Percentiles rank a stretch among this genome's conserved stretches.
phyloP scores from a whole-genome alignment of 495 filamentous ascomycete genomes.

The Penicillium paxilli region DNA sequence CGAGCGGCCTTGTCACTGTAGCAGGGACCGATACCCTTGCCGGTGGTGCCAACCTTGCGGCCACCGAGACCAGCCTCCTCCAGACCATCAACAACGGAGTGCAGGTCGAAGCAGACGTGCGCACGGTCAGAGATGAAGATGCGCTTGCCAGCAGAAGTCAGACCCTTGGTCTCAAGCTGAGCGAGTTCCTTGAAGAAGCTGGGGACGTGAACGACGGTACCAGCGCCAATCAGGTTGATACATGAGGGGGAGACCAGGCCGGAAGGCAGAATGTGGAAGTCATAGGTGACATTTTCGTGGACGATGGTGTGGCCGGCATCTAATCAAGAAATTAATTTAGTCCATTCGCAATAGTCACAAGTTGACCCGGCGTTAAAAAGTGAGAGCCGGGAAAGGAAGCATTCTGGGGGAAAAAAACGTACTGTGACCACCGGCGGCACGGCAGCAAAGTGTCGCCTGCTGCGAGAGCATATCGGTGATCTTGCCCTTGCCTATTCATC shows the following conservation, averaged over 20 bases:
- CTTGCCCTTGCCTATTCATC: constrained; percentile 64
- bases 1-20: constrained; percentile 81
- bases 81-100: constrained; percentile 77
- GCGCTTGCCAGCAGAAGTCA: constrained; percentile 61
- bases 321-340: constrained; percentile 9
- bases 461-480: constrained; percentile 67
- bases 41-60: constrained; percentile 56
- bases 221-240: constrained; percentile 83
- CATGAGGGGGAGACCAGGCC: constrained; percentile 75
- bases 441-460: constrained; percentile 55
- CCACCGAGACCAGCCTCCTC: constrained; percentile 78
- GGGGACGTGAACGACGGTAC: constrained; percentile 81
- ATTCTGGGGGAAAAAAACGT: constrained; percentile 17
- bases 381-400: too few relatives aligned
- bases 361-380: constrained; percentile 8
- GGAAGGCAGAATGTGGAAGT: constrained; percentile 73
- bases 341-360: constrained; percentile 5
- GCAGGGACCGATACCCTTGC: constrained; percentile 73
- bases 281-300: constrained; percentile 58
- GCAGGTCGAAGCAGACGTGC: constrained; percentile 83
- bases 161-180: constrained; percentile 68
- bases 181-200: constrained; percentile 86
- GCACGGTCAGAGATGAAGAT: constrained; percentile 80
- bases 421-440: constrained; percentile 71
- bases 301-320: constrained; percentile 61